A percentile compares a stretch with the other conserved stretches of the same genome.
These are phyloP conservation scores for Nitzschia putrida DNA, from an alignment of 108 stramenopile species.

Conservation along the genomic window DNA sequence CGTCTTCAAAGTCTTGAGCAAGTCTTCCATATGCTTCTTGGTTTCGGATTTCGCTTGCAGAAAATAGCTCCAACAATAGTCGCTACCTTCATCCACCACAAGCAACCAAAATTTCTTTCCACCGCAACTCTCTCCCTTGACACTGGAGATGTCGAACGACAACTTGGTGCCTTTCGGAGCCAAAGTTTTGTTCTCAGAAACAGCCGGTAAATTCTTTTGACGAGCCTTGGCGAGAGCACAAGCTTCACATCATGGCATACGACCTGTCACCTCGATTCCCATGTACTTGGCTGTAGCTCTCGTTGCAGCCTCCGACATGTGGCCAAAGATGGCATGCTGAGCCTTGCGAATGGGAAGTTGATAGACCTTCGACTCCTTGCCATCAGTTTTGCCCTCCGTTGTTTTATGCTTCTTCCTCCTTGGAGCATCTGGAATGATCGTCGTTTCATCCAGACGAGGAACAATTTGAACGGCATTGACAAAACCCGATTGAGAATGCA, in stretches of 20 bases:
- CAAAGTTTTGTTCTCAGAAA: neutral
- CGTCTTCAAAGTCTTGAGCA: neutral
- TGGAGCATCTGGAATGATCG: too few species aligned
- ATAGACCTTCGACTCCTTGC: too few species aligned
- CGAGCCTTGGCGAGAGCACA: neutral
- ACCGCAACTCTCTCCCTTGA: conserved; percentile 1
- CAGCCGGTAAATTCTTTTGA: neutral
- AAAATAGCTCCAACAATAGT: conserved; percentile 4
- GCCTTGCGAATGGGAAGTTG: too few species aligned
- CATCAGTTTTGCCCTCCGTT: too few species aligned
- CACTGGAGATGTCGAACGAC: conserved; percentile 8
- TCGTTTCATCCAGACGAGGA: too few species aligned
- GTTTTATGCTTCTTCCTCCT: too few species aligned
- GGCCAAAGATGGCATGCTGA: too few species aligned
- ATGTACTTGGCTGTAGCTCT: conserved; percentile 10
- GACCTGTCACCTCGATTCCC: neutral
- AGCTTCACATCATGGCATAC: neutral
- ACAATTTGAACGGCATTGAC: too few species aligned
- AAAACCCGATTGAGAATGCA: too few species aligned
- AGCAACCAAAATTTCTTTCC: conserved; percentile 23
- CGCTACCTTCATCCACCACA: conserved; percentile 27
- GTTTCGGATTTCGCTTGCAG: conserved; percentile 10
- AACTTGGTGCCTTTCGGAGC: too few species aligned
- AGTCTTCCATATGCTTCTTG: conserved; percentile 5
- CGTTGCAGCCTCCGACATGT: neutral